A percentile compares a stretch with the other conserved stretches of the same genome.
Evolutionary conservation across 495 filamentous ascomycete genomes (phyloP).

Genomic region (Aspergillus funiculosus): DNA sequence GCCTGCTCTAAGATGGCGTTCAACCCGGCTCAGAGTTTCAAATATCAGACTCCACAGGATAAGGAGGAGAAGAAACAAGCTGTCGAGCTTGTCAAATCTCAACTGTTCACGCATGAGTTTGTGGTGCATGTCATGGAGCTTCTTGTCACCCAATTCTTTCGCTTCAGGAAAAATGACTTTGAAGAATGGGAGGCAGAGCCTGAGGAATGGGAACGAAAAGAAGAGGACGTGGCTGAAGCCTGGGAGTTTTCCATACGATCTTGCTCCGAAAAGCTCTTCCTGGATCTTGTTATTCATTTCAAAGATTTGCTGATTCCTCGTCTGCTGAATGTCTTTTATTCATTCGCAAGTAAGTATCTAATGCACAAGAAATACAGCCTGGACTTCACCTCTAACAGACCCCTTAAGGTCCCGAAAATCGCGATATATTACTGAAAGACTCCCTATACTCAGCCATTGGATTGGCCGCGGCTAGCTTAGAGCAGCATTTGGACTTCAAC

Average conservation of each 20-base stretch:
- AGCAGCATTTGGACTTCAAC: slow-evolving; percentile 72
- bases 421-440: slow-evolving; percentile 78
- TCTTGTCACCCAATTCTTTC: slow-evolving; percentile 80
- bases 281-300: slow-evolving; percentile 84
- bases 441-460: slow-evolving; percentile 91
- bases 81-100: slow-evolving; percentile 55
- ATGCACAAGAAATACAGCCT: no score
- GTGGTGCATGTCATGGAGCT: slow-evolving; percentile 73
- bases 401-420: slow-evolving; percentile 45
- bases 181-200: slow-evolving; percentile 88
- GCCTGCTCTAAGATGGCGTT: slow-evolving; percentile 80
- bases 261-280: slow-evolving; percentile 87
- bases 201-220: slow-evolving; percentile 83
- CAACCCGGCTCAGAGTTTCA: slow-evolving; percentile 72
- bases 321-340: slow-evolving; percentile 70
- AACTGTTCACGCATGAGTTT: slow-evolving; percentile 68
- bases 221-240: slow-evolving; percentile 59
- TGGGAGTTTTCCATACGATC: slow-evolving; percentile 52
- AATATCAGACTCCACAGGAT: slow-evolving; percentile 62
- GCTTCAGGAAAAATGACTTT: slow-evolving; percentile 78
- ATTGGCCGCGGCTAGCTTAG: slow-evolving; percentile 69
- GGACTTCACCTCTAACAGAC: not conserved
- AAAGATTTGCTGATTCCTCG: slow-evolving; percentile 70
- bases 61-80: slow-evolving; percentile 65
- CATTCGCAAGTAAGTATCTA: slow-evolving; percentile 54